Evolutionary conservation across 2,329 filamentous ascomycete genomes (phyloP).

Genomic region (Venturia asperata): DNA sequence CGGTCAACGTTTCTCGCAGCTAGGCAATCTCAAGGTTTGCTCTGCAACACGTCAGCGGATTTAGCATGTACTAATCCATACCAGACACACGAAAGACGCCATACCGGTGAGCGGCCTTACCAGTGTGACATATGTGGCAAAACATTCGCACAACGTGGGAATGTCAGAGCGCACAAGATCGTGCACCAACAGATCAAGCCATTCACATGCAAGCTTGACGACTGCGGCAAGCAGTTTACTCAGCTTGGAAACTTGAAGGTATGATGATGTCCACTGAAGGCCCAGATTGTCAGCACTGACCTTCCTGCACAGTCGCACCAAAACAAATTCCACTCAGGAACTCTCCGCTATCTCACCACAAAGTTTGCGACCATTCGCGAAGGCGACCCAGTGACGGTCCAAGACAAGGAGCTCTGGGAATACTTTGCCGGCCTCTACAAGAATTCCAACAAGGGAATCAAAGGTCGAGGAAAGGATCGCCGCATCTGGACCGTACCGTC

Average conservation of each 20-base stretch:
- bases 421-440: constrained; percentile 90
- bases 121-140: constrained; percentile 73
- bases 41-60: neutral
- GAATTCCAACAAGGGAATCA: constrained; percentile 97
- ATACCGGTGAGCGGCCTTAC: constrained; percentile 82
- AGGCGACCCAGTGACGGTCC: constrained; percentile 54
- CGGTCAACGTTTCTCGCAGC: constrained; percentile 75
- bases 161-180: constrained; percentile 74
- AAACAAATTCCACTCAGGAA: constrained; percentile 83
- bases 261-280: constrained; percentile 1
- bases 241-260: constrained; percentile 91
- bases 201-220: constrained; percentile 72
- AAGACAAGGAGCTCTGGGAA: constrained; percentile 71
- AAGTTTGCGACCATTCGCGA: constrained; percentile 61
- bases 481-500: constrained; percentile 45
- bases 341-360: constrained; percentile 59
- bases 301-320: constrained; percentile 66
- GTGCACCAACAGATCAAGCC: constrained; percentile 72
- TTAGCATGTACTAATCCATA: constrained; percentile 21
- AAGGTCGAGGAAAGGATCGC: constrained; percentile 82
- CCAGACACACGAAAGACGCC: constrained; percentile 77
- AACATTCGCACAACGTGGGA: constrained; percentile 76
- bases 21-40: constrained; percentile 78
- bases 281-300: constrained; percentile 21
- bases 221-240: constrained; percentile 81